These are phyloP conservation scores for Aspergillus funiculosus DNA, from an alignment of 495 filamentous ascomycete species.

Conservation along the genomic window DNA sequence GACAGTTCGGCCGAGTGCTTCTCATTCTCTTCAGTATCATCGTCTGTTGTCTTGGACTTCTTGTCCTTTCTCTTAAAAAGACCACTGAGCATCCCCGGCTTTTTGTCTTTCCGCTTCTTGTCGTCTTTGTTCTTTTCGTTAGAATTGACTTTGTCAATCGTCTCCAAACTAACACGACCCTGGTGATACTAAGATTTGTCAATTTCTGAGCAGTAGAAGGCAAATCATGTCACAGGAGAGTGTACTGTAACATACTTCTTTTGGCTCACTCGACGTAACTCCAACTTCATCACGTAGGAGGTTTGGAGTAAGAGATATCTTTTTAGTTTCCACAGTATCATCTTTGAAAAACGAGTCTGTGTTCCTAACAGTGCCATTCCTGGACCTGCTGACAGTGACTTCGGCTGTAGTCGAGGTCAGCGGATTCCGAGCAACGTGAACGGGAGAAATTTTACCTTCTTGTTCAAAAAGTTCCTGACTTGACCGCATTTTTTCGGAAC, in stretches of 20 bases:
- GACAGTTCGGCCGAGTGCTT: conserved; percentile 54
- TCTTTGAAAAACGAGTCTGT: conserved; percentile 97
- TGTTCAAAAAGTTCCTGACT: conserved; percentile 63
- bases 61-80: conserved; percentile 95
- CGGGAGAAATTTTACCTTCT: conserved; percentile 28
- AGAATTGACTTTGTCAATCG: conserved; percentile 48
- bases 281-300: conserved; percentile 79
- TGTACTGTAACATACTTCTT: conserved; percentile 45
- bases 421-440: too few species aligned
- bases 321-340: conserved; percentile 88
- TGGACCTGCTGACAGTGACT: conserved; percentile 58
- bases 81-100: conserved; percentile 82
- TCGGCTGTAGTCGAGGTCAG: conserved; percentile 36
- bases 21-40: conserved; percentile 57
- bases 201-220: conserved; percentile 16
- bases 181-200: conserved; percentile 44
- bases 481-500: conserved; percentile 41
- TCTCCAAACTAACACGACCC: conserved; percentile 43
- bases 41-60: conserved; percentile 63
- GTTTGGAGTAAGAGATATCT: conserved; percentile 94
- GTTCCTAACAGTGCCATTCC: conserved; percentile 79
- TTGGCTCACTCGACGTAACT: conserved; percentile 55
- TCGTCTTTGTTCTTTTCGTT: conserved; percentile 63
- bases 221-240: conserved; percentile 26
- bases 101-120: conserved; percentile 88